Conservation (phyloP, 495 filamentous ascomycete genomes). For the Penicillium goetzii region DNA sequence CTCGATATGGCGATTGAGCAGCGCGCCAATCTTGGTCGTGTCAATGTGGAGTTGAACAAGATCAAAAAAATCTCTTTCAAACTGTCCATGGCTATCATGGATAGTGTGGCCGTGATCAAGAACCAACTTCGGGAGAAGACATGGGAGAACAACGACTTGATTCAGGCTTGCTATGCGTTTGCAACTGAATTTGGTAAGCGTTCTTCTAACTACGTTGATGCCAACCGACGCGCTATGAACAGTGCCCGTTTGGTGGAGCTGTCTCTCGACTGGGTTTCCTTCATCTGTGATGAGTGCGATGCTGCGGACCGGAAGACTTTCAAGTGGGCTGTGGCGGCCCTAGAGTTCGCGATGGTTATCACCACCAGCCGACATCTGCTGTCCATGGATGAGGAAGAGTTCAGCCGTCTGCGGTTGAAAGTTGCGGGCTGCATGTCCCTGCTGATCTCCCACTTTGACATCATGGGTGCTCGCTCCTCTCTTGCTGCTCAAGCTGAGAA, state of each 20-base stretch:
- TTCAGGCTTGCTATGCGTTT: slow-evolving; percentile 98
- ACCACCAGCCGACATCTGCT: slow-evolving; percentile 90
- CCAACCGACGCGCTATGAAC: slow-evolving; percentile 91
- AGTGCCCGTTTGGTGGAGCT: slow-evolving; percentile 91
- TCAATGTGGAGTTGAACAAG: slow-evolving; percentile 87
- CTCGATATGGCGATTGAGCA: slow-evolving; percentile 89
- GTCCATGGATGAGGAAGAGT: slow-evolving; percentile 83
- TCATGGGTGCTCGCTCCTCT: slow-evolving; percentile 93
- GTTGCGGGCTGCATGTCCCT: slow-evolving; percentile 98
- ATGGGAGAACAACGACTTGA: slow-evolving; percentile 89
- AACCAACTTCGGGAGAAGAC: slow-evolving; percentile 71
- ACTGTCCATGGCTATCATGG: slow-evolving; percentile 98
- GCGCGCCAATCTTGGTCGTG: slow-evolving; percentile 87
- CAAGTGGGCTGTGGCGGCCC: slow-evolving; percentile 90
- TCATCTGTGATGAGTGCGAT: slow-evolving; percentile 96
- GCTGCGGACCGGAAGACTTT: slow-evolving; percentile 95
- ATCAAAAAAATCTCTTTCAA: slow-evolving; percentile 97
- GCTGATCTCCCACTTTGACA: slow-evolving; percentile 97
- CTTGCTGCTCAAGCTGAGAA: slow-evolving; percentile 92
- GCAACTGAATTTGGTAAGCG: slow-evolving; percentile 97
- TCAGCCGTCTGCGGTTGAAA: slow-evolving; percentile 76
- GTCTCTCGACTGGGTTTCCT: slow-evolving; percentile 94
- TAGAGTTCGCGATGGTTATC: slow-evolving; percentile 98
- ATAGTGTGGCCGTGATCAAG: slow-evolving; percentile 90
- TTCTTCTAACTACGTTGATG: slow-evolving; percentile 89